These are phyloP conservation scores for Aethionema arabicum DNA, from an alignment of 345 rosid species.

Conservation along the genomic window DNA sequence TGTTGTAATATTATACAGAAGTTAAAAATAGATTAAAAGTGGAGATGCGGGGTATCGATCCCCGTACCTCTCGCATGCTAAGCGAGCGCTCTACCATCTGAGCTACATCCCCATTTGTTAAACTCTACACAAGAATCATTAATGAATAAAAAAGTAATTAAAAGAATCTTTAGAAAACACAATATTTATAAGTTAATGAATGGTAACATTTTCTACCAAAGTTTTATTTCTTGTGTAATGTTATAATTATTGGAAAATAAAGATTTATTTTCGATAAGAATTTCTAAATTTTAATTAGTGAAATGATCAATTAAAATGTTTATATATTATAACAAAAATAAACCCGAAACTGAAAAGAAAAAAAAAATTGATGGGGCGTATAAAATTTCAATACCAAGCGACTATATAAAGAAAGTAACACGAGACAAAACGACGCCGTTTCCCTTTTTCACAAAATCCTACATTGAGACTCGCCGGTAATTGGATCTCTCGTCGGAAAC, in stretches of 20 bases:
- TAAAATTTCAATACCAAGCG: constrained; percentile 21
- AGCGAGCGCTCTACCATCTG: constrained; percentile 94
- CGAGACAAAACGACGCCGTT: neutral
- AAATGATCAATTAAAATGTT: neutral
- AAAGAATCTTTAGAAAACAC: too few species aligned
- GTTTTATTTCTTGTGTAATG: too few species aligned
- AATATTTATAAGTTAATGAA: too few species aligned
- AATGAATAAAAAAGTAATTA: too few species aligned
- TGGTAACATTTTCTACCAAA: too few species aligned
- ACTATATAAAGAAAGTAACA: too few species aligned
- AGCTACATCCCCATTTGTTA: constrained; percentile 60
- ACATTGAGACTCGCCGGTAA: constrained; percentile 24
- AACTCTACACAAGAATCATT: too few species aligned
- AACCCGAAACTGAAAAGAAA: neutral
- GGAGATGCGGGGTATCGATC: constrained; percentile 91
- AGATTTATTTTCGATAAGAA: too few species aligned
- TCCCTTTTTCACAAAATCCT: constrained; percentile 12
- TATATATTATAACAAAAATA: neutral
- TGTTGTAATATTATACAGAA: too few species aligned
- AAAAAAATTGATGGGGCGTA: neutral
- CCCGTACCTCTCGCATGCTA: constrained; percentile 92
- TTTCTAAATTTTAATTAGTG: neutral
- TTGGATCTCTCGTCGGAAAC: constrained; percentile 7
- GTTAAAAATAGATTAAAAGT: neutral
- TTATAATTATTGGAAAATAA: too few species aligned